phyloP scores from a whole-genome alignment of 1,284 basidiomycete species.

The Apiotrichum domesticum region DNA sequence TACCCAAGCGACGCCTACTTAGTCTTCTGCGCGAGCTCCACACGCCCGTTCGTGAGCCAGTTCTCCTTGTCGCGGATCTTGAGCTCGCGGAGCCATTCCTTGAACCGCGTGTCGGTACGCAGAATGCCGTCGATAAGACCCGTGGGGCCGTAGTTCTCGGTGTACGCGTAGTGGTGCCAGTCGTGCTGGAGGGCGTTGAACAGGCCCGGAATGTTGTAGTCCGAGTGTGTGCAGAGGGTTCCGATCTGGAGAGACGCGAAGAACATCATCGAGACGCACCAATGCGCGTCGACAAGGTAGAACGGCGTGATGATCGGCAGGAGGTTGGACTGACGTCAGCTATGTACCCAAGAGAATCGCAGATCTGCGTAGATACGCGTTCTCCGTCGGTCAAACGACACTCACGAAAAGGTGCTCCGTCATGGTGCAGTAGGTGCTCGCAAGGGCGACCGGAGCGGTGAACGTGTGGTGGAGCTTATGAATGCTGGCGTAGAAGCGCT shows the following conservation, averaged over 20 bases:
- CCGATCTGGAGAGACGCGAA: constrained; percentile 14
- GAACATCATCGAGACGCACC: constrained; percentile 15
- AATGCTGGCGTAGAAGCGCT: constrained; percentile 8
- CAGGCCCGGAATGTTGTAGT: constrained; percentile 19
- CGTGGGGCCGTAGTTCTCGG: constrained; percentile 17
- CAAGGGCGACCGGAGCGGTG: constrained; percentile 16
- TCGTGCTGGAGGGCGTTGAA: constrained; percentile 18
- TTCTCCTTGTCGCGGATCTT: constrained; percentile 10
- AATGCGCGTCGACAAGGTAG: constrained; percentile 12
- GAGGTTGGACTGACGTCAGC: constrained; percentile 11
- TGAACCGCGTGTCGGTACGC: constrained; percentile 12
- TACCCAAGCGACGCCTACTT: background rate
- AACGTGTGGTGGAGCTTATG: constrained; percentile 22
- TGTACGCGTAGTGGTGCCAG: constrained; percentile 22
- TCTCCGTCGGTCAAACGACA: background rate
- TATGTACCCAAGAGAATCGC: too few relatives aligned
- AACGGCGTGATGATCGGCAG: constrained; percentile 12
- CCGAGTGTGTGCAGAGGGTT: constrained; percentile 18
- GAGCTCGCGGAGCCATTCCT: constrained; percentile 16
- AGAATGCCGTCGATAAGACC: constrained; percentile 13
- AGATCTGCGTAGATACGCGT: background rate
- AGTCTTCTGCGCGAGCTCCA: constrained; percentile 6
- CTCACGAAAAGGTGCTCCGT: constrained; percentile 16
- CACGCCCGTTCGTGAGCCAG: constrained; percentile 4
- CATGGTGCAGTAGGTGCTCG: constrained; percentile 16